These are phyloP conservation scores for Eimeria maxima DNA, from an alignment of 169 alveolate species.

Conservation along the genomic window DNA sequence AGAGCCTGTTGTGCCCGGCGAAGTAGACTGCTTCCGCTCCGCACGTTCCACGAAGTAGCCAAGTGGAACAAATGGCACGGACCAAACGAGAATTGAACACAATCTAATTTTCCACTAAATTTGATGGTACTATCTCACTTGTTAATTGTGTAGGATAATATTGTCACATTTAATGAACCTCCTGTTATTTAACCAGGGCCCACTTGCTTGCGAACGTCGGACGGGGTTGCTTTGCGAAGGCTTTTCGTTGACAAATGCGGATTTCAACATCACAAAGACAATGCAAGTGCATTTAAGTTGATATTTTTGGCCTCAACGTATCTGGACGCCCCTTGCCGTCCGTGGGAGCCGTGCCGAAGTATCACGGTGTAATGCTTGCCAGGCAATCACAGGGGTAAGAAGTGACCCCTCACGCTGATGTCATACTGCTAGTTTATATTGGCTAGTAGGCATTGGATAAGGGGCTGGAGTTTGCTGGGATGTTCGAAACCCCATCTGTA, in stretches of 20 bases:
- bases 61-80: neutral
- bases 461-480: neutral
- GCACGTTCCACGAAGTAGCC: constrained; percentile 11
- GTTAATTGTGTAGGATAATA: neutral
- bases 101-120: neutral
- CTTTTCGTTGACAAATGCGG: neutral
- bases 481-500: neutral
- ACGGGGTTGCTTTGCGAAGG: neutral
- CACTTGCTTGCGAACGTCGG: neutral
- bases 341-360: neutral
- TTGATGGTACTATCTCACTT: neutral
- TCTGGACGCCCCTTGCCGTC: neutral
- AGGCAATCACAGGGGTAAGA: neutral
- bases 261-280: neutral
- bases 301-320: neutral
- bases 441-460: neutral
- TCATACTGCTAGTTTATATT: neutral
- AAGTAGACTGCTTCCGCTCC: neutral
- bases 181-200: neutral
- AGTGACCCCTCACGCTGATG: neutral
- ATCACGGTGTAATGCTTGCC: neutral
- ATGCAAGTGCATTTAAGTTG: neutral
- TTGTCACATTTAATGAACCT: neutral
- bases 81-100: neutral
- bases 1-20: neutral